Percentiles rank a stretch among this genome's conserved stretches.
Conservation (phyloP, 257 asterid genomes). For the Gentiana dahurica region DNA sequence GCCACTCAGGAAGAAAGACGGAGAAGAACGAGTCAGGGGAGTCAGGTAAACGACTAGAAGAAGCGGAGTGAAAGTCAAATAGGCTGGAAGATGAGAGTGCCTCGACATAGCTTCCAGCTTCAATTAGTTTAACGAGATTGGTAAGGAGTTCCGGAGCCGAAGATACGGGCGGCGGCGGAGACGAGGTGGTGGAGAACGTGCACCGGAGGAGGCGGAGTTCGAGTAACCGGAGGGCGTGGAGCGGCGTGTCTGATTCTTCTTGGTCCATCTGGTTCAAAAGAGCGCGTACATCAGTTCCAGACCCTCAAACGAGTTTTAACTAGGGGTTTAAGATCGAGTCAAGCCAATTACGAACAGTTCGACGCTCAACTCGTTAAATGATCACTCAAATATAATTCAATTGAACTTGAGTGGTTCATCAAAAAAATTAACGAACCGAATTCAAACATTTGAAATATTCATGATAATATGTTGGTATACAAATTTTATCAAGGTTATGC, state of each 20-base stretch:
- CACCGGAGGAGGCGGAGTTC: slow-evolving; percentile 96
- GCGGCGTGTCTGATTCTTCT: not conserved
- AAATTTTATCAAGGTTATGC: no score
- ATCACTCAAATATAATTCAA: no score
- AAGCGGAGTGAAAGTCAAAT: slow-evolving; percentile 23
- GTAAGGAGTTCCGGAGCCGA: slow-evolving; percentile 27
- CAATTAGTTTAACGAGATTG: slow-evolving; percentile 40
- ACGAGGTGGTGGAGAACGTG: slow-evolving; percentile 38
- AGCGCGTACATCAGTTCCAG: no score
- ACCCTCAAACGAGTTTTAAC: no score
- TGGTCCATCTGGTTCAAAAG: no score
- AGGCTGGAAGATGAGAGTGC: slow-evolving; percentile 56
- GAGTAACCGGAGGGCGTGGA: slow-evolving; percentile 27
- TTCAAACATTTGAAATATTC: no score
- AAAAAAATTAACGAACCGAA: no score
- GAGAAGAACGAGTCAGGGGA: slow-evolving; percentile 54
- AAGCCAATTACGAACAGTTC: no score
- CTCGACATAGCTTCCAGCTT: slow-evolving; percentile 50
- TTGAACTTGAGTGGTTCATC: no score
- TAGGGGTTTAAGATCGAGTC: no score
- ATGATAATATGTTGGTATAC: no score
- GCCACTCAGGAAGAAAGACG: slow-evolving; percentile 42
- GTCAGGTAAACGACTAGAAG: slow-evolving; percentile 23
- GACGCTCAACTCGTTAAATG: no score
- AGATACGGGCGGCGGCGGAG: slow-evolving; percentile 20